Base-by-base conservation (phyloP, 352 stramenopile genomes). In the Pythium folliculosum region DNA sequence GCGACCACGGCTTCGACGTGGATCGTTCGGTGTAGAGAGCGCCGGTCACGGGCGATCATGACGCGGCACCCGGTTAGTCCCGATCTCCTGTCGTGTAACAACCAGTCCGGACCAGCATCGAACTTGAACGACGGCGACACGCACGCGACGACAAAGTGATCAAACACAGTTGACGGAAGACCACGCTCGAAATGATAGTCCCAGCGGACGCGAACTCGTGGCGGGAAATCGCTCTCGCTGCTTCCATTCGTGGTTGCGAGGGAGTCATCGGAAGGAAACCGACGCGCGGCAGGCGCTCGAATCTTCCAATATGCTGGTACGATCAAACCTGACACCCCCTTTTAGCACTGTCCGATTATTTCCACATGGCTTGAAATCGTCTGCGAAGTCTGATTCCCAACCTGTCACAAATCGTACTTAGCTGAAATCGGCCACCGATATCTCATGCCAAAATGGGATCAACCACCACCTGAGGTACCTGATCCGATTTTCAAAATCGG, bases 121-220 rank as follows among this genome's bases (percentile, higher is more conserved):
- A 55, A 55, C 1, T 19, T 4, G 21, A 44, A 22, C 30, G 21
- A 54, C 0, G 50, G 50, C n/a, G 49, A 60, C 19, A 60, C 55
- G 17, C 60, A 54, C 5, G 60, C 60, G 25, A 67, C 51, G 14
- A 67, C 60, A 17, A 67, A 48, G n/a, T 67, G 60, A 32, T 67
- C 60, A 50, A 60, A 67, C 2, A 67, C 16, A 1, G 49, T 17
- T 2, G 21, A 21, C 0, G 60, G 60, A 5, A 67, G n/a, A 2
- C 44, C 53, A 55, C 14, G 54, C 38, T 51, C 52, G 43, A 60
- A 67, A 30, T 60, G 60, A 38, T 48, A 60, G 40, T 60, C 50
- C 60, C 60, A 67, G 23, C 60, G 60, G 1, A 66, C 60, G 32
- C 60, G 60, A 23, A 60, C 38, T 32, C 27, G 27, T 5, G 27